Conservation (phyloP, 2,329 filamentous ascomycete species). For the Penicillium sp. region DNA sequence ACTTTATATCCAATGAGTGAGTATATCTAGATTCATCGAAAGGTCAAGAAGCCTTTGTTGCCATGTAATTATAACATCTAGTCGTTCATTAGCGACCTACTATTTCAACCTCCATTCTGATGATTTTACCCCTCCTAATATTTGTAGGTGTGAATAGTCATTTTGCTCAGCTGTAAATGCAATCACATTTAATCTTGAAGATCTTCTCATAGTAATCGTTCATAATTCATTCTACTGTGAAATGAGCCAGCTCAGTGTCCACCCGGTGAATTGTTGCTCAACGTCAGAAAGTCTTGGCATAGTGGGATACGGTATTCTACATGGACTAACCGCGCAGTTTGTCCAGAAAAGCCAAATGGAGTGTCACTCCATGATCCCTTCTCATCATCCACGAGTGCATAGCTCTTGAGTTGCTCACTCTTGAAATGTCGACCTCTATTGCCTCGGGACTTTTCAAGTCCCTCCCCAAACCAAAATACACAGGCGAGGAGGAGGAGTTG, state of each 20-base stretch:
- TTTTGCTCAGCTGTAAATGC: no score
- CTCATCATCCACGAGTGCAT: constrained; percentile 17
- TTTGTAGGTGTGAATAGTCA: neutral
- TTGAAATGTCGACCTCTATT: constrained; percentile 60
- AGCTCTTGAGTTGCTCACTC: constrained; percentile 15
- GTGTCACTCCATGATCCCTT: constrained; percentile 18
- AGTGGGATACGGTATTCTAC: neutral
- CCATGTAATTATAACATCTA: constrained; percentile 18
- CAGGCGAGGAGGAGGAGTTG: constrained; percentile 81
- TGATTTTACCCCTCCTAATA: neutral
- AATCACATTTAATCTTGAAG: accelerated
- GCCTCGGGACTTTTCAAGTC: constrained; percentile 71
- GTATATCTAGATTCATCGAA: neutral
- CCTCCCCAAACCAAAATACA: constrained; percentile 87
- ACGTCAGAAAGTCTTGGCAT: constrained; percentile 10
- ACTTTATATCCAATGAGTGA: constrained; percentile 26
- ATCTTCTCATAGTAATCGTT: neutral
- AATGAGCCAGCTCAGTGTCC: neutral
- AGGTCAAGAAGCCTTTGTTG: neutral
- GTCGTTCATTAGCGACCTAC: constrained; percentile 5
- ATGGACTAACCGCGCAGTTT: constrained; percentile 14
- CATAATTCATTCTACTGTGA: neutral
- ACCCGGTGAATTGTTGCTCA: neutral
- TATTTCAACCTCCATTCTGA: constrained; percentile 1
- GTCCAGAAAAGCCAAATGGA: constrained; percentile 19